Evolutionary conservation across 768 basidiomycete species (phyloP).

Genomic region (Boletus edulis): DNA sequence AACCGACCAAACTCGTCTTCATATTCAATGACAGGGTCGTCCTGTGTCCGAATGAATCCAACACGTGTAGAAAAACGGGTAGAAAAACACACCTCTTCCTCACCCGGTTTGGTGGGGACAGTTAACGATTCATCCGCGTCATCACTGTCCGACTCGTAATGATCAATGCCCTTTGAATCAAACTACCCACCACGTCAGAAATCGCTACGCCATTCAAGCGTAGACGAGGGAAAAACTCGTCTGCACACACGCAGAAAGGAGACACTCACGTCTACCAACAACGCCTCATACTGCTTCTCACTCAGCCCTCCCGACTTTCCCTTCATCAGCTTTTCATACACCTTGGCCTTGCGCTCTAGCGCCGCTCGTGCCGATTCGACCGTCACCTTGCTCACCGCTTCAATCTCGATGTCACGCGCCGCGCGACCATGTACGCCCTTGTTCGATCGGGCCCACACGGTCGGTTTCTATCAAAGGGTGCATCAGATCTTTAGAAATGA

Average conservation of each 20-base stretch:
- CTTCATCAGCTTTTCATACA: slow-evolving; percentile 75
- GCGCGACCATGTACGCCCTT: slow-evolving; percentile 68
- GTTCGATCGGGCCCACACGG: slow-evolving; percentile 74
- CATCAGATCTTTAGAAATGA: not conserved
- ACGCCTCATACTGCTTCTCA: slow-evolving; percentile 67
- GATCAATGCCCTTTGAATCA: slow-evolving; percentile 53
- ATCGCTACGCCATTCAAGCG: too few relatives aligned
- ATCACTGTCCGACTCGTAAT: slow-evolving; percentile 67
- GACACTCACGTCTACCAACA: slow-evolving; percentile 73
- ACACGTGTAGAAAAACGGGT: not conserved
- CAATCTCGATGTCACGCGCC: slow-evolving; percentile 66
- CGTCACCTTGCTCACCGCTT: slow-evolving; percentile 65
- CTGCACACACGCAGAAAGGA: not conserved
- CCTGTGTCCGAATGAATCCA: slow-evolving; percentile 34
- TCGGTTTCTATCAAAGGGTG: slow-evolving; percentile 57
- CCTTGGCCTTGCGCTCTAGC: slow-evolving; percentile 73
- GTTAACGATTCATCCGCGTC: slow-evolving; percentile 77
- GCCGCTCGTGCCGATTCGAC: slow-evolving; percentile 69
- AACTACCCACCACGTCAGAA: slow-evolving; percentile 44
- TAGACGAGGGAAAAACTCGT: too few relatives aligned
- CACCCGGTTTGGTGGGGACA: slow-evolving; percentile 45
- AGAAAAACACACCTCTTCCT: slow-evolving; percentile 36
- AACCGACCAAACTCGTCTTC: slow-evolving; percentile 86
- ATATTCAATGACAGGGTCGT: slow-evolving; percentile 81
- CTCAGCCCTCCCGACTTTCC: slow-evolving; percentile 78